Base-by-base conservation (phyloP, 1,139 yeast genomes). In the Oligophagozyma castellii region DNA sequence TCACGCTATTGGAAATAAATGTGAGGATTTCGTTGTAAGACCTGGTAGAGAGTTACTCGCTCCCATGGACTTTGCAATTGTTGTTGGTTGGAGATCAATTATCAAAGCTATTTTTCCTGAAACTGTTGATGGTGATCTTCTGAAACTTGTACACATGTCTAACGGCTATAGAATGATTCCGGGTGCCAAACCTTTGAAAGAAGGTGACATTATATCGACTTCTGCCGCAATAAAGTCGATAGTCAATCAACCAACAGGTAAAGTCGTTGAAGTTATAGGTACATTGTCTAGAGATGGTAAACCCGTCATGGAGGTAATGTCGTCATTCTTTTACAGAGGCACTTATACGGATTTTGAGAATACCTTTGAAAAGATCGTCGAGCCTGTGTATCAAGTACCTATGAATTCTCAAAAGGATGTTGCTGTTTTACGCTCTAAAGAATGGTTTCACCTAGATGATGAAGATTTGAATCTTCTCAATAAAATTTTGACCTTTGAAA, bases 51-150 rank as follows among this genome's bases (percentile, higher is more conserved):
- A 67, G 29, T 74, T 84, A 36, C 67, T 73, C 47, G 98, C 98
- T 30, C 99, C 99, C 50, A 89, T 89, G 96, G 99, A 89, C 65
- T 92, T 86, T 53, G 96, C 98, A 31, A 89, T 89, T 58, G 96
- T 92, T 35, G 72, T 86, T 48, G 98, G 98, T 28, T 89, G 99
- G 99, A 79, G 78, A 63, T 93, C 95, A 29, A 86, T 92, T 52
- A 86, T 89, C 63, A 83, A 79, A 63, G 89, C 96, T 14, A 81
- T 89, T 45, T 92, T 89, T 92, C 98, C 98, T 34, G 73, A 73
- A 57, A 73, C 76, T 39, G 93, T 92, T 46, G 96, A 92, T 57
- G 98, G 98, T 61, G 98, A 89, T 56, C 68, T 89, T 51, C 68
- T 89, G 62, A 79, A 79, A 55, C 70, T 89, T 53, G 98, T 89